Base-by-base conservation (phyloP, 1,284 basidiomycete species). In the Leccinum fuscescens region DNA sequence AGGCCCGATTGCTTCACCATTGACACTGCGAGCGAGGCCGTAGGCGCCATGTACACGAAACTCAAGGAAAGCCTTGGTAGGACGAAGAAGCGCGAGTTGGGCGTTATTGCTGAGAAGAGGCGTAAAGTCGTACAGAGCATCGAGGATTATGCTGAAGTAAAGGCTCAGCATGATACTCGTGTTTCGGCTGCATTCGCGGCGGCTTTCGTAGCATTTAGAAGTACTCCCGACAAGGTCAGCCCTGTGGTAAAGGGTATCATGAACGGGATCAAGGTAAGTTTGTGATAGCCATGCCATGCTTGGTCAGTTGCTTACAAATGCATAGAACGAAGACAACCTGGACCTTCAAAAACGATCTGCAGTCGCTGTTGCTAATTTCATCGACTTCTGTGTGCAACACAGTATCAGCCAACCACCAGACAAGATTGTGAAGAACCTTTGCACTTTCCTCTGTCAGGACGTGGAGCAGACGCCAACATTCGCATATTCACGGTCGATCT, bases 391-490 rank as follows among this genome's bases (percentile, higher is more conserved):
- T 74, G 84, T 87, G 3, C 77, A 82, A 49, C 82, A 88, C 78
- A 75, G 86, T 69, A 76, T 88, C 68, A 67, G 81, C 65, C 82
- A 86, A 74, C 82, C 79, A 67, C 91, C 83, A 0, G 93, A 96
- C 69, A 99, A 99, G 80, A 95, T 99, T 58, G 87, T 99, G 68
- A 95, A 95, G 79, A 99, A 99, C 72, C 84, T 99, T 4, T 96
- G 94, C 77, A 96, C 94, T 0, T 99, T 99, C 77, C 80, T 99
- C 5, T 99, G 96, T 75, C 92, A 94, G 71, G 97, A 99, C 73
- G 82, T 86, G 12, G 86, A 90, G 29, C 85, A 90, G 59, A 98
- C 96, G 0, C 95, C 96, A 1, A 90, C 96, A 2, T 99, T 98
- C 73, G 81, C 87, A 5, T 83, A 82, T 70, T 78, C 80, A 6